These are phyloP conservation scores for Microsporum ferrugineum DNA, from an alignment of 2,329 filamentous ascomycete genomes.

Conservation along the genomic window DNA sequence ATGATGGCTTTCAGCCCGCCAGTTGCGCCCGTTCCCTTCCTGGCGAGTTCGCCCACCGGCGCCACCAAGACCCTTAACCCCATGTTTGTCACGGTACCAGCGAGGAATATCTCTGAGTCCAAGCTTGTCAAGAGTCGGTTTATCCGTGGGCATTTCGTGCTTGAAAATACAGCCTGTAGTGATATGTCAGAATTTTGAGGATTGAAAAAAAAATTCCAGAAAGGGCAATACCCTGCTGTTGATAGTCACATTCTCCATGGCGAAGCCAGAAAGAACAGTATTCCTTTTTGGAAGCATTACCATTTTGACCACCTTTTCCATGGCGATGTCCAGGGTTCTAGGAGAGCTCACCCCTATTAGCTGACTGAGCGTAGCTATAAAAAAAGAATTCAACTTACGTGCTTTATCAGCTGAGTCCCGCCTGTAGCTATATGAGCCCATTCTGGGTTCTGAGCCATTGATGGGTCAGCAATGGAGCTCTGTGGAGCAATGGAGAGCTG, in stretches of 20 bases:
- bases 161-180: constrained; percentile 66
- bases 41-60: background rate
- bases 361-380: background rate
- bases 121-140: constrained; percentile 52
- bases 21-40: constrained; percentile 1
- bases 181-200: background rate
- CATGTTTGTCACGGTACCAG: constrained; percentile 45
- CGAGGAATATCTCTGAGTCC: constrained; percentile 50
- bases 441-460: background rate
- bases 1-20: constrained; percentile 1
- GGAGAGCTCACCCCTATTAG: background rate
- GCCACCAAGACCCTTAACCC: constrained; percentile 8
- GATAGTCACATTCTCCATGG: constrained; percentile 72
- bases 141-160: constrained; percentile 74
- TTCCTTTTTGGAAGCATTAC: constrained; percentile 12
- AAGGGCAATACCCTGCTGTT: constrained; percentile 50
- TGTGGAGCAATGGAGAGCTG: background rate
- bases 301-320: constrained; percentile 5
- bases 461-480: background rate
- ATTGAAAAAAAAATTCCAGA: no score
- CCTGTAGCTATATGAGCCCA: background rate
- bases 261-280: constrained; percentile 68
- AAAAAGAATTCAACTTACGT: background rate
- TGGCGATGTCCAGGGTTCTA: constrained; percentile 6
- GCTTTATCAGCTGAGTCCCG: background rate